These are phyloP conservation scores for Santalum album DNA, from an alignment of 164 flowering plant species.

Conservation along the genomic window DNA sequence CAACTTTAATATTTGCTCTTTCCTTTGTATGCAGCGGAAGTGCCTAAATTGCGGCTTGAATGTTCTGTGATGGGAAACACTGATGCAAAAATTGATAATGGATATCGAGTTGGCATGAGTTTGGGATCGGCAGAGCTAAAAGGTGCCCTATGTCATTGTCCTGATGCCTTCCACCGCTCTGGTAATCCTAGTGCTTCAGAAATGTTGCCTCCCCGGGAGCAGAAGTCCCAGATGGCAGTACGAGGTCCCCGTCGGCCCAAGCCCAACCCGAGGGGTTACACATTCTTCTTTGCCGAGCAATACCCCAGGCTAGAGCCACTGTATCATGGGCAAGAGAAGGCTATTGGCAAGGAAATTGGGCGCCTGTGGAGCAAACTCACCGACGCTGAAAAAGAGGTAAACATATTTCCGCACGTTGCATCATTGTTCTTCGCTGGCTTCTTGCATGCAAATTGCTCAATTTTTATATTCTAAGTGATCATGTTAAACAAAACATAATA, in stretches of 20 bases:
- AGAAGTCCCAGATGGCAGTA: conserved; percentile 30
- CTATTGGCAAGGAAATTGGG: conserved; percentile 48
- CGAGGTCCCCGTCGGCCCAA: conserved; percentile 51
- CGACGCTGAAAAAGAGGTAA: conserved; percentile 64
- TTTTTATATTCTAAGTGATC: no score
- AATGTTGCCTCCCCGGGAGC: conserved; percentile 19
- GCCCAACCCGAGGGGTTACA: conserved; percentile 56
- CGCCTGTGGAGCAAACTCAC: conserved; percentile 49
- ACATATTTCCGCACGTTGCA: not conserved
- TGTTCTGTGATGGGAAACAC: no score
- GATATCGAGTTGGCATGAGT: conserved; percentile 57
- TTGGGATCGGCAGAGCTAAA: conserved; percentile 51
- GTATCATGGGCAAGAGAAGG: conserved; percentile 41
- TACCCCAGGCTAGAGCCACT: conserved; percentile 41
- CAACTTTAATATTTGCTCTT: no score
- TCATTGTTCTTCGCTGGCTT: no score
- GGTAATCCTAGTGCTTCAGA: conserved; percentile 19
- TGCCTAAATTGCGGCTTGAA: no score
- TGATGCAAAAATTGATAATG: no score
- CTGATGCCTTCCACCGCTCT: conserved; percentile 18
- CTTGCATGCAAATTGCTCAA: no score
- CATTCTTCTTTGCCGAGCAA: conserved; percentile 61
- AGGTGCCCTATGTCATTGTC: conserved; percentile 71
- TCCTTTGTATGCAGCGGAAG: no score
- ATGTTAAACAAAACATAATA: no score